Evolutionary conservation across 2,329 filamentous ascomycete genomes (phyloP), one percentile per base, ranked within the genome.

Genomic region (Dactylonectria macrodidyma): DNA sequence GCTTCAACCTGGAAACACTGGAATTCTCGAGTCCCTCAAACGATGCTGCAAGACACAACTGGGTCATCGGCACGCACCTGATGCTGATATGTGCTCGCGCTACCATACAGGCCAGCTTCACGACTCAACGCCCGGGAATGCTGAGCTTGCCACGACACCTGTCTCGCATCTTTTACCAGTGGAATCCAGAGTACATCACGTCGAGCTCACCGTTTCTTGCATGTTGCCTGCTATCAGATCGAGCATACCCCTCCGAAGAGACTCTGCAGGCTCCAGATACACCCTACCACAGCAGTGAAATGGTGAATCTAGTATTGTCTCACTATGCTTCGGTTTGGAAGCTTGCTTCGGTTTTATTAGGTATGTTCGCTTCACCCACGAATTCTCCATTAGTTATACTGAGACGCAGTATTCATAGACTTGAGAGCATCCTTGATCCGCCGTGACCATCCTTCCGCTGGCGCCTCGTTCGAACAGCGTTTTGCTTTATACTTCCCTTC

Each of bases 41-140:
- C 16, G 26, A 62, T 10, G 16, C 41, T 22, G 26, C 59, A 16
- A 62, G 41, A 22, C 26, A 54, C 10, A 62, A 62, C 48, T 62
- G 50, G 59, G 24, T 62, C 30, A 62, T 62, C 16, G 59, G 59
- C n/a, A 55, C 48, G n/a, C 59, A 62, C 38, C 19, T 62, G 24
- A 62, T 62, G 59, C 36, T 62, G 14, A 47, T 30, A 8, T 54
- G 24, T 16, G 24, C 36, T 19, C 50, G 59, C 56, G 33, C 16
- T 36, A 34, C 26, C 44, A n/a, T 59, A 48, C 44, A 19, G n/a
- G 26, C 46, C 14, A 54, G 36, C 9, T 54, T 33, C 19, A 51
- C n/a, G 8, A 14, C 26, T 24, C 10, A 41, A 19, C 14, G 47
- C 22, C 30, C 41, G 16, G 41, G 41, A 46, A 16, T 46, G 41